Evolutionary conservation across 106 monocot species (phyloP), one percentile per base, ranked within the genome.

Genomic region (Dactylorhiza incarnata): DNA sequence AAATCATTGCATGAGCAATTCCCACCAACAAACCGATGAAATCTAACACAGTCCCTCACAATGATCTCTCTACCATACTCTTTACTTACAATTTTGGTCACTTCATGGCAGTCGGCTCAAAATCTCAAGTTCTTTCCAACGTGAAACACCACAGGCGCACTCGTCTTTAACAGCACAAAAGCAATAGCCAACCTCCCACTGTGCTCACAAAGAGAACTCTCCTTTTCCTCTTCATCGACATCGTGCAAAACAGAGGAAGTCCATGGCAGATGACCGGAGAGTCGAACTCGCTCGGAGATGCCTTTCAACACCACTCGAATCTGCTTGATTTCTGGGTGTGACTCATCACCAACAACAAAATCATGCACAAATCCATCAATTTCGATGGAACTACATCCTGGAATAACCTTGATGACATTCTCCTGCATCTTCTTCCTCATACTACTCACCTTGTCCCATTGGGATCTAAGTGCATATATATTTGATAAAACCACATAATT

Each of bases 181-280:
- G 95, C 95, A 83, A 95, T 91, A 23, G 97, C 97, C 67, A 97
- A 69, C 77, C 93, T 91, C 70, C 94, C 97, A 77, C 97, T 97
- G 73, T 97, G 97, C 72, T 91, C 93, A 75, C 90, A 89, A 5
- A 97, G 86, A 47, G 97, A 84, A 75, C 75, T 83, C 75, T 84
- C 89, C 55, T 94, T 97, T 77, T 94, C 97, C 67, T 94, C 96
- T 78, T 97, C 91, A 74, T 80, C 89, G 23, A 91, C 89, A 83
- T 97, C 93, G 85, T 91, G 90, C 70, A 94, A 71, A 15, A 93
- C 91, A 6, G 79, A 78, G 45, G 80, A 80, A 61, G 91, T 91
- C 79, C 76, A 68, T 78, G 97, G 92, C 46, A 54, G 24, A 78
- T 97, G 93, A 48, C 97, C 97, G 66, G 84, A 71, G 46, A 3